These are phyloP conservation scores for Dictyostelium brefeldianum DNA, from an alignment of 78 protist species.

Conservation along the genomic window DNA sequence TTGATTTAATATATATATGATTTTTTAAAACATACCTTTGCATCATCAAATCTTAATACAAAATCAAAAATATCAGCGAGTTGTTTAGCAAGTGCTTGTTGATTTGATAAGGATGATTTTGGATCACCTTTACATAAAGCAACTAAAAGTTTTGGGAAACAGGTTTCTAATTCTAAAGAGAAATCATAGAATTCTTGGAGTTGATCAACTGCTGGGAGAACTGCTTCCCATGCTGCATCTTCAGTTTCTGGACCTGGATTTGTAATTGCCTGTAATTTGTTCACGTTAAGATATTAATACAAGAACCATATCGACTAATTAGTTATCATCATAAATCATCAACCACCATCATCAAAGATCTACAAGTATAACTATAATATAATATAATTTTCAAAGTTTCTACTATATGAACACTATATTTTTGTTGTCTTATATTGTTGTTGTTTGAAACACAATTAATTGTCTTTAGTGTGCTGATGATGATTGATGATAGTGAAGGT, in stretches of 20 bases:
- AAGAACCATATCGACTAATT: too few relatives aligned
- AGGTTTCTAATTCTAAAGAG: slow-evolving; percentile 81
- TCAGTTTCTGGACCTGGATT: slow-evolving; percentile 86
- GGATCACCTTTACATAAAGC: slow-evolving; percentile 89
- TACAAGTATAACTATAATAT: too few relatives aligned
- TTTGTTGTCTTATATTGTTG: too few relatives aligned
- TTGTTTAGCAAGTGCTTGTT: slow-evolving; percentile 94
- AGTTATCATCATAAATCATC: too few relatives aligned
- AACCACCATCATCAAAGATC: too few relatives aligned
- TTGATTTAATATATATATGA: not conserved
- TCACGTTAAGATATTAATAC: not conserved
- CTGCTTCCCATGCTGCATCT: slow-evolving; percentile 88
- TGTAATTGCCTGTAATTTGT: slow-evolving; percentile 79
- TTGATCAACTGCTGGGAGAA: slow-evolving; percentile 84
- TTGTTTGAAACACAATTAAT: too few relatives aligned
- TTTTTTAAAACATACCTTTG: slow-evolving; percentile 65
- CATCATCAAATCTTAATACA: slow-evolving; percentile 89
- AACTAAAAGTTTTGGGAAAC: slow-evolving; percentile 87
- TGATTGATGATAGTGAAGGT: too few relatives aligned
- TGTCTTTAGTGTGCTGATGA: too few relatives aligned
- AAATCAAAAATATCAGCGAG: slow-evolving; percentile 91
- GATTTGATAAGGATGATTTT: slow-evolving; percentile 63
- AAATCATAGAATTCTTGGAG: slow-evolving; percentile 87
- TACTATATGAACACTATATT: too few relatives aligned
- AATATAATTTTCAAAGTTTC: too few relatives aligned